A percentile compares a stretch with the other conserved stretches of the same genome.
phyloP scores from a whole-genome alignment of 2,329 filamentous ascomycete genomes.

The Sarocladiaceae sp. region DNA sequence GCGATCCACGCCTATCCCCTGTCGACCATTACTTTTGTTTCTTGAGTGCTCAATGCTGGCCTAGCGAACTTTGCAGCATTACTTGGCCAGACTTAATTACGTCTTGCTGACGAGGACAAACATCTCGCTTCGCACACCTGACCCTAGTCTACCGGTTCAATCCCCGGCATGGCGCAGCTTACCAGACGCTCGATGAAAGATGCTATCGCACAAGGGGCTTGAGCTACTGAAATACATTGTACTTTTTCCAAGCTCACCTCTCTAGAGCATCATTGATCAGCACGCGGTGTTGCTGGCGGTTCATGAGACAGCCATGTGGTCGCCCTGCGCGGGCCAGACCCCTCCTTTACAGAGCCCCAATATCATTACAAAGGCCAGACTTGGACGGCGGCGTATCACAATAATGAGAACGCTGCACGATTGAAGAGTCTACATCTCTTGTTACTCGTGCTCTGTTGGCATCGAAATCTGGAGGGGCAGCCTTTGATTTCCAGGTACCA shows the following conservation, averaged over 20 bases:
- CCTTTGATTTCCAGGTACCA: too few species aligned
- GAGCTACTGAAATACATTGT: not conserved
- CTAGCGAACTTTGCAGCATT: not conserved
- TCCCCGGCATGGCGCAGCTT: conserved; percentile 4
- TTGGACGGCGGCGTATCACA: too few species aligned
- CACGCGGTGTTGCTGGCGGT: not conserved
- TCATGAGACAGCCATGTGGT: conserved; percentile 10
- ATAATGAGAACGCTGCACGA: too few species aligned
- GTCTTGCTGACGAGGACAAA: conserved; percentile 2
- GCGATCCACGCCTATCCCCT: not conserved
- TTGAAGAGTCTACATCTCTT: too few species aligned
- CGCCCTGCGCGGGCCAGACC: not conserved
- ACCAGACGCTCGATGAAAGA: conserved; percentile 4
- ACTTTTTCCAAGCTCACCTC: not conserved
- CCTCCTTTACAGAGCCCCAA: not conserved
- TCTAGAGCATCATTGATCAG: not conserved
- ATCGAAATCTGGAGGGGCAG: not conserved
- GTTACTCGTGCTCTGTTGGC: too few species aligned
- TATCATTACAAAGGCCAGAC: not conserved
- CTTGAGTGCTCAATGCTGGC: not conserved
- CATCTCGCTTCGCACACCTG: not conserved
- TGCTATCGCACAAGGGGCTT: not conserved
- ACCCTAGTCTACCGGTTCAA: not conserved
- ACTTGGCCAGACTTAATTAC: conserved; percentile 1
- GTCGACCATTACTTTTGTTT: not conserved